These are phyloP conservation scores for Stemphylium lycopersici DNA, from an alignment of 2,329 filamentous ascomycete species.

Conservation along the genomic window DNA sequence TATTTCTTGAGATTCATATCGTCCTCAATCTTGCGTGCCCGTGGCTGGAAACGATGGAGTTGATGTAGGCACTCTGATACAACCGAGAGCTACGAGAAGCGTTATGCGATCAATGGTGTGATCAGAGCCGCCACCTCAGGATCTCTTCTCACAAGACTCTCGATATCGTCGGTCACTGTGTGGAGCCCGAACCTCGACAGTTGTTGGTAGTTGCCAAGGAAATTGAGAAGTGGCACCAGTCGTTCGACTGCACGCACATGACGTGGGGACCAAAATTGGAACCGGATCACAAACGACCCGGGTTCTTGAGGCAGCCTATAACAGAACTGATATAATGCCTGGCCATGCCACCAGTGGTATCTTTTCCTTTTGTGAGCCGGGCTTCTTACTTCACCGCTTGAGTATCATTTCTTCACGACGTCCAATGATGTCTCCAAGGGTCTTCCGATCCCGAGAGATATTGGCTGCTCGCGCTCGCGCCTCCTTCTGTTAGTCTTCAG, in stretches of 20 bases:
- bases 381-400: slow-evolving; percentile 64
- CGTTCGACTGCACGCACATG: slow-evolving; percentile 9
- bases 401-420: slow-evolving; percentile 60
- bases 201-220: slow-evolving; percentile 10
- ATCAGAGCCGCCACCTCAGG: slow-evolving; percentile 46
- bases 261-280: slow-evolving; percentile 5
- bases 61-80: slow-evolving; percentile 54
- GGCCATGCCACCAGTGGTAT: slow-evolving; percentile 60
- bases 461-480: not conserved
- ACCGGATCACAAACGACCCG: not conserved
- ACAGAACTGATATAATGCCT: slow-evolving; percentile 16
- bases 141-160: slow-evolving; percentile 52
- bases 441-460: slow-evolving; percentile 10
- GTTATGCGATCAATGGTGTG: slow-evolving; percentile 43
- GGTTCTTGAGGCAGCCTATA: not conserved
- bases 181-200: slow-evolving; percentile 30
- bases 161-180: slow-evolving; percentile 52
- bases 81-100: slow-evolving; percentile 57
- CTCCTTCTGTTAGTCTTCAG: not conserved
- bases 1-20: slow-evolving; percentile 16
- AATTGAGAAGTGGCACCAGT: slow-evolving; percentile 15
- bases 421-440: slow-evolving; percentile 49
- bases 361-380: slow-evolving; percentile 52
- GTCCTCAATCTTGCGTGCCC: slow-evolving; percentile 52
- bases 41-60: slow-evolving; percentile 58